A percentile compares a stretch with the other conserved stretches of the same genome.
phyloP scores from a whole-genome alignment of 2,329 filamentous ascomycete genomes.

The Botrytis fabae region DNA sequence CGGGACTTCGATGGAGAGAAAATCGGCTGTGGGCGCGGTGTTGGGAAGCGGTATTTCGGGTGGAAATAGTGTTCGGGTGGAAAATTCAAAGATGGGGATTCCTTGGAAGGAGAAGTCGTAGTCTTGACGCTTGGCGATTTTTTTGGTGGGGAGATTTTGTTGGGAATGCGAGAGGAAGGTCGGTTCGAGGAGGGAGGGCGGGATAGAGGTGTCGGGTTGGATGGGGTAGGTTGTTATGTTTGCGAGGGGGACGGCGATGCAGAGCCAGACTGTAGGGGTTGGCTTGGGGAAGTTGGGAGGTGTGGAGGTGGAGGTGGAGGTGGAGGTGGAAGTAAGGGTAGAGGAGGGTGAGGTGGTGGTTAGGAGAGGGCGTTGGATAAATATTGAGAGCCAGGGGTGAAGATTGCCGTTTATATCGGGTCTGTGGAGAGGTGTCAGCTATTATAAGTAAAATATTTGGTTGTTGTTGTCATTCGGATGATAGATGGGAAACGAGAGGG shows the following conservation, averaged over 20 bases:
- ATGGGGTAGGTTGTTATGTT: conserved; percentile 32
- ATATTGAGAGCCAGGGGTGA: conserved; percentile 14
- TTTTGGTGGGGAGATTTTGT: conserved; percentile 3
- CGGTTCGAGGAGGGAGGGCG: background rate
- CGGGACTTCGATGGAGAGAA: background rate
- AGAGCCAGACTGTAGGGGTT: conserved; percentile 32
- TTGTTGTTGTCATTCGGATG: background rate
- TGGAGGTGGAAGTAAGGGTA: background rate
- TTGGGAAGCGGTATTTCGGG: background rate
- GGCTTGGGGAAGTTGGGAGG: conserved; percentile 34
- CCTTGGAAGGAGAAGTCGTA: conserved; percentile 37
- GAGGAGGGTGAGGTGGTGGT: background rate
- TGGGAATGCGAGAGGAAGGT: background rate
- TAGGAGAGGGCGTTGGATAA: conserved; percentile 20
- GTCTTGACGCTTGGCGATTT: conserved; percentile 32
- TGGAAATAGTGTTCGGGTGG: background rate
- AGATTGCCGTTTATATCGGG: conserved; percentile 7
- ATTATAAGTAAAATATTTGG: accelerated
- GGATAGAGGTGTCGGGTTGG: conserved; percentile 15
- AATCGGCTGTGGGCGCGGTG: background rate
- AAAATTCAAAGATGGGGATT: conserved; percentile 39
- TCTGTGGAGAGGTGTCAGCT: conserved; percentile 1
- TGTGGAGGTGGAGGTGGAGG: conserved; percentile 1
- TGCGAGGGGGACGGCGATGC: conserved; percentile 35
- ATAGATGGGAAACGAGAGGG: no score